Conservation (phyloP, 352 stramenopile genomes). For the Pythium graminicola region DNA sequence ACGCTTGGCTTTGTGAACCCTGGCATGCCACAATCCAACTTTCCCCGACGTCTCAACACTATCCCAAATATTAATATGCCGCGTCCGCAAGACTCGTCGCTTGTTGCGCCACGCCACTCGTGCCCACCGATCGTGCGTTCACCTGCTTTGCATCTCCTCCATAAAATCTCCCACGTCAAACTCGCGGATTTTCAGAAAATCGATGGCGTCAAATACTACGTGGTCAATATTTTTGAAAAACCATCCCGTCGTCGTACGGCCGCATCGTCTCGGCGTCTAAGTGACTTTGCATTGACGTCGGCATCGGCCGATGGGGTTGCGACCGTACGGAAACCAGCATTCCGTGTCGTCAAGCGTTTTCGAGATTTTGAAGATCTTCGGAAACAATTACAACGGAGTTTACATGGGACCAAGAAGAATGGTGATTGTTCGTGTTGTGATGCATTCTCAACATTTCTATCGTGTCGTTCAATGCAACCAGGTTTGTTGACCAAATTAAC, state of each 20-base stretch:
- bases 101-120: conserved; percentile 1
- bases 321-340: conserved; percentile 10
- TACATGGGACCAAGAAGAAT: conserved; percentile 1
- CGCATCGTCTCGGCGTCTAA: conserved; percentile 9
- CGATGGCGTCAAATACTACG: conserved; percentile 43
- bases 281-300: conserved; percentile 9
- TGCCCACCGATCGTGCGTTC: conserved; percentile 8
- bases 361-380: conserved; percentile 22
- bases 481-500: conserved; percentile 13
- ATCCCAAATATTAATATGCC: not conserved
- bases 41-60: not conserved
- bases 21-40: conserved; percentile 2
- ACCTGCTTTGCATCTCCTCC: conserved; percentile 6
- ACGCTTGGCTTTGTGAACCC: not conserved
- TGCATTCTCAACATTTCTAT: conserved; percentile 21
- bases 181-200: conserved; percentile 40
- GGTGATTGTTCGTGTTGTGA: conserved; percentile 20
- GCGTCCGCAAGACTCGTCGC: not conserved
- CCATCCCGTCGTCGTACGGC: conserved; percentile 20
- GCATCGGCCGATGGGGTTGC: conserved; percentile 1
- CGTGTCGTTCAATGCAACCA: conserved; percentile 23
- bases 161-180: conserved; percentile 39
- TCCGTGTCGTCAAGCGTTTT: conserved; percentile 20
- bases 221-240: conserved; percentile 48
- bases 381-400: conserved; percentile 16